Conservation (phyloP, 1,284 basidiomycete genomes). For the Cryptococcus jaspeensis region DNA sequence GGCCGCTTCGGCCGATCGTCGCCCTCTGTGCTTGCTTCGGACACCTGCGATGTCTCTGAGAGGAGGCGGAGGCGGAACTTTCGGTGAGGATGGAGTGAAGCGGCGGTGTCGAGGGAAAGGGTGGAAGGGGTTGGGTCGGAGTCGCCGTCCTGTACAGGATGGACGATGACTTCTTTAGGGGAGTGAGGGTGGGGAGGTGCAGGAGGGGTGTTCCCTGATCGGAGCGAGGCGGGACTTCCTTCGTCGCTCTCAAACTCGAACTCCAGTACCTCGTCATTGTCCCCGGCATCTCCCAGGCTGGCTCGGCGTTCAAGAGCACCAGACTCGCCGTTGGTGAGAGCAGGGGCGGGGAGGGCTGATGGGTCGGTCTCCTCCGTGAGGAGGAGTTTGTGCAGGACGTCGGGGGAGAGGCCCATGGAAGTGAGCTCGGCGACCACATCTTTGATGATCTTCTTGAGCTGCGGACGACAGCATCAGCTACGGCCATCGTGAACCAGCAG, state of each 20-base stretch:
- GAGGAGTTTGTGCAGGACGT: conserved; percentile 58
- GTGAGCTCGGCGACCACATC: conserved; percentile 78
- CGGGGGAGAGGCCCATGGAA: conserved; percentile 69
- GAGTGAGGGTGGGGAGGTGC: conserved; percentile 1
- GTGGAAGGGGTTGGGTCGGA: no score
- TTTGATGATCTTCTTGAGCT: conserved; percentile 93
- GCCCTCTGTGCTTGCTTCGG: not conserved
- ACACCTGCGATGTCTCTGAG: conserved; percentile 14
- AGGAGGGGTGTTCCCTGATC: not conserved
- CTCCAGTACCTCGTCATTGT: conserved; percentile 35
- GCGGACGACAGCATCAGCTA: conserved; percentile 11
- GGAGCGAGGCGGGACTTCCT: conserved; percentile 16
- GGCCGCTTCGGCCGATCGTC: conserved; percentile 18
- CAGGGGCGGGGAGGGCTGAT: not conserved
- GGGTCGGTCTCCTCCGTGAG: conserved; percentile 38
- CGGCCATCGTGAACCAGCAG: not conserved
- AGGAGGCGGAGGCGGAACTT: conserved; percentile 37
- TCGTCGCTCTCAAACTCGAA: conserved; percentile 48
- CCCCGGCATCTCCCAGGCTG: not conserved
- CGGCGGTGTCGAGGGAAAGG: no score
- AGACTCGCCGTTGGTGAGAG: not conserved
- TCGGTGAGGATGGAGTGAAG: conserved; percentile 16
- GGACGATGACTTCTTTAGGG: conserved; percentile 27
- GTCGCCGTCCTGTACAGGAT: conserved; percentile 30
- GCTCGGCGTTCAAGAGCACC: not conserved